A percentile compares a stretch with the other conserved stretches of the same genome.
Evolutionary conservation across 148 eudicot species (phyloP).

Genomic region (Nepenthes gracilis): DNA sequence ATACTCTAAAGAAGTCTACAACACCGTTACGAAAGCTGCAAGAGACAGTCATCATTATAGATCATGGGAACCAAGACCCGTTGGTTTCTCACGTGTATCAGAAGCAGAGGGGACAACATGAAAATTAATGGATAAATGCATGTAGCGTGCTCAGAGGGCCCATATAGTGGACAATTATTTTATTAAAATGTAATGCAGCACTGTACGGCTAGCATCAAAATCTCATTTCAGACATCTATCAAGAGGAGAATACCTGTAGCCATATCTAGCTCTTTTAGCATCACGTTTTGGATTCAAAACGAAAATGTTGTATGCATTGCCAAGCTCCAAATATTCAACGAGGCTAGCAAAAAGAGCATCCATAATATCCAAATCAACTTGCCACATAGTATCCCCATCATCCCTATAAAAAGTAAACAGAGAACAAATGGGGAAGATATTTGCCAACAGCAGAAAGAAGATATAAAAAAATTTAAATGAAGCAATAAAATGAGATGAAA

Average conservation of each 20-base stretch:
- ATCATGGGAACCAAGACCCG: too few species aligned
- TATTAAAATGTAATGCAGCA: too few species aligned
- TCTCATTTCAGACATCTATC: too few species aligned
- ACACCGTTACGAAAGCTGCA: too few species aligned
- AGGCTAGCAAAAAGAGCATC: slow-evolving; percentile 72
- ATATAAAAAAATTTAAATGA: slow-evolving; percentile 1
- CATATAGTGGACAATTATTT: too few species aligned
- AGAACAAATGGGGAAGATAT: neutral
- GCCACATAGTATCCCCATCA: slow-evolving; percentile 48
- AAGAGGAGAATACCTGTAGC: slow-evolving; percentile 54
- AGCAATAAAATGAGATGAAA: slow-evolving; percentile 1
- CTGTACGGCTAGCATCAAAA: too few species aligned
- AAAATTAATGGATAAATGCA: too few species aligned
- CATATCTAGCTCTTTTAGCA: slow-evolving; percentile 53
- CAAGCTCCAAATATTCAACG: slow-evolving; percentile 69
- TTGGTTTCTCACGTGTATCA: too few species aligned
- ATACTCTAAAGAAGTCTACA: too few species aligned
- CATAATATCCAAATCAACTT: slow-evolving; percentile 92
- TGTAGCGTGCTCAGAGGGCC: too few species aligned
- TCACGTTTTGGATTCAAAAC: slow-evolving; percentile 73
- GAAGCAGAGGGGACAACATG: too few species aligned
- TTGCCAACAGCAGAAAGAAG: neutral
- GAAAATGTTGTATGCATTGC: slow-evolving; percentile 74
- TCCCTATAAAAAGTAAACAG: slow-evolving; percentile 29
- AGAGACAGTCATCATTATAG: too few species aligned